Evolutionary conservation across 768 basidiomycete genomes (phyloP), one percentile per base, ranked within the genome.

Genomic region (Naematelia aurantialba): DNA sequence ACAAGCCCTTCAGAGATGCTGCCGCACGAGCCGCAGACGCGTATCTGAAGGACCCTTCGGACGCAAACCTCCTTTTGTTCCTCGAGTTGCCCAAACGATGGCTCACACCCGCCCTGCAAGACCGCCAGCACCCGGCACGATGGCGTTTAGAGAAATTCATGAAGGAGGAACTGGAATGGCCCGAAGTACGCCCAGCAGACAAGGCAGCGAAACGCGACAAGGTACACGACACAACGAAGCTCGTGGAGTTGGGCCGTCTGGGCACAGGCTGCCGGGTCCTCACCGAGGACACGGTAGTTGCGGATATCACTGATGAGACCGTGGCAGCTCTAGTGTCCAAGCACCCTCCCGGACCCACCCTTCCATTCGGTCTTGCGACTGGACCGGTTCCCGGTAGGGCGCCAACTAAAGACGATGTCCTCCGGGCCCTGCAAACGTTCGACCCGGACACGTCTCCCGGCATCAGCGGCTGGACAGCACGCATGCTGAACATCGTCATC

Each of bases 401-500:
- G 8, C 34, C 53, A 47, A 13, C 8, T 5, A 25, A 24, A 10
- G 55, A 19, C 4, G 54, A 60, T 26, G 31, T 60, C 31, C 42
- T 31, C 29, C 25, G 22, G 4, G 47, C 47, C 25, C 25, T 31
- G 19, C n/a, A n/a, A 14, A 25, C 47, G 2, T 61, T 61, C 60
- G 34, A 25, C 21, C 11, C 12, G 12, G 55, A 57, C 31, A 51
- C 55, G 31, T 13, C 60, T 11, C 31, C 55, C 14, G 60, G 60
- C 26, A 1, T 54, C 2, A 24, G 19, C 11, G 39, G 39, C 39
- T 11, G 39, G 39, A 44, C 39, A 44, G 39, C n/a, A n/a, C 11
- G n/a, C 39, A 11, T 44, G 12, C 39, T 44, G 12, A 44, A 11
- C 11, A 11, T 44, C 39, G 39, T n/a, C n/a, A 44, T n/a, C 39